Conservation (phyloP, 371 early-diverging fungal species). For the Mortierella sp. region DNA sequence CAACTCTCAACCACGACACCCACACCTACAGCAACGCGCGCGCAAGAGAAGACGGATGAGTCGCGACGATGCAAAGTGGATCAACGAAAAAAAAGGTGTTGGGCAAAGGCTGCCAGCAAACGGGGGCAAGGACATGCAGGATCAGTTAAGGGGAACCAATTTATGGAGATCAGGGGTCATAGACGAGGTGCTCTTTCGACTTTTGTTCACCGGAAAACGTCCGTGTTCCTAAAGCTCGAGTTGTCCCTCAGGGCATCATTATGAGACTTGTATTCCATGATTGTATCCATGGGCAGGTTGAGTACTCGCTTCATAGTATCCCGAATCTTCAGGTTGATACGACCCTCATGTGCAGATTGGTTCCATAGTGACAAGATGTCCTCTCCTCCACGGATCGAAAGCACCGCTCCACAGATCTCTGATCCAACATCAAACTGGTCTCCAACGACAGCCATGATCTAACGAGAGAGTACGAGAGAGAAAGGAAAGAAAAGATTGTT, state of each 20-base stretch:
- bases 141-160: too few relatives aligned
- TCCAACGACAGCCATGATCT: conserved; percentile 91
- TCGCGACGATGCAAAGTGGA: too few relatives aligned
- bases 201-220: conserved; percentile 73
- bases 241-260: conserved; percentile 86
- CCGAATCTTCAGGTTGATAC: conserved; percentile 86
- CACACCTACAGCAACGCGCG: too few relatives aligned
- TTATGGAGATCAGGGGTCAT: too few relatives aligned
- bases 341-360: conserved; percentile 82
- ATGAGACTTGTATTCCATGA: conserved; percentile 98
- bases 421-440: conserved; percentile 90
- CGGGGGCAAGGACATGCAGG: too few relatives aligned
- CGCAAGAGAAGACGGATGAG: too few relatives aligned
- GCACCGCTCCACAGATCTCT: conserved; percentile 95
- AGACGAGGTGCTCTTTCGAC: too few relatives aligned
- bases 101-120: too few relatives aligned
- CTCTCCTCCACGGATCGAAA: conserved; percentile 92
- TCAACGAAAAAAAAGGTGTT: too few relatives aligned
- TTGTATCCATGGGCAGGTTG: conserved; percentile 84
- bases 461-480: neutral
- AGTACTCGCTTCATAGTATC: conserved; percentile 92
- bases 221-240: conserved; percentile 90
- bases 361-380: conserved; percentile 98
- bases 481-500: neutral
- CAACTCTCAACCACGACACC: too few relatives aligned